Base-by-base conservation (phyloP, 306 rosid genomes). In the Betula pendula region DNA sequence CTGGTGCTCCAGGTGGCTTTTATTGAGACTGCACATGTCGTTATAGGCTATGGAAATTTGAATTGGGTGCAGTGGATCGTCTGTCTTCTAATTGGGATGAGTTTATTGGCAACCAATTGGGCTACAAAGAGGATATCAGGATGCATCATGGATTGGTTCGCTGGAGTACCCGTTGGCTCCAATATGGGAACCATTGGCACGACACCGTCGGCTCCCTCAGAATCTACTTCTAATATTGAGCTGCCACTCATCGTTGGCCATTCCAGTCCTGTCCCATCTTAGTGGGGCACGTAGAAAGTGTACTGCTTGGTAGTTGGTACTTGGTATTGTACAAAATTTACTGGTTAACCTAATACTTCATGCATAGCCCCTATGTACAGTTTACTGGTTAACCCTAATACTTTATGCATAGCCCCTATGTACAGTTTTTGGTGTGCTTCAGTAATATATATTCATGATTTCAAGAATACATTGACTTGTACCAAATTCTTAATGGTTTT, bases 11-110 rank as follows among this genome's bases (percentile, higher is more conserved):
- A 79, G 68, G 59, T 29, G 27, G 40, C 47, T 44, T 67, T 52
- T 22, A 22, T 43, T 27, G 79, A 73, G 74, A 44, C 43, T 53
- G 43, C 70, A 42, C 74, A 73, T 19, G 20, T 12, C 22, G n/a
- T 44, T 0, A 58, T 38, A 15, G 70, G 70, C 4, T 0, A 44
- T 66, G 59, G 69, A 33, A 79, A 19, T 16, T 73, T 79, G 70
- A 45, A 44, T 31, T 66, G 50, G 75, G n/a, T 16, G 11, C 71
- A 79, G 1, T 79, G 83, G 79, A 42, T 67, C 0, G 47, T 67
- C 2, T 73, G 78, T 24, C 2, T 80, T 27, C 2, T 70, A 45
- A 12, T 75, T 6, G 68, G 72, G 20, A 48, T 59, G 67, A 24
- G 19, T 48, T 59, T 71, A 22, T 56, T 48, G 76, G 19, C 27